These are phyloP conservation scores for Stipa capillata DNA, from an alignment of 176 grass and related monocot genomes.

Conservation along the genomic window DNA sequence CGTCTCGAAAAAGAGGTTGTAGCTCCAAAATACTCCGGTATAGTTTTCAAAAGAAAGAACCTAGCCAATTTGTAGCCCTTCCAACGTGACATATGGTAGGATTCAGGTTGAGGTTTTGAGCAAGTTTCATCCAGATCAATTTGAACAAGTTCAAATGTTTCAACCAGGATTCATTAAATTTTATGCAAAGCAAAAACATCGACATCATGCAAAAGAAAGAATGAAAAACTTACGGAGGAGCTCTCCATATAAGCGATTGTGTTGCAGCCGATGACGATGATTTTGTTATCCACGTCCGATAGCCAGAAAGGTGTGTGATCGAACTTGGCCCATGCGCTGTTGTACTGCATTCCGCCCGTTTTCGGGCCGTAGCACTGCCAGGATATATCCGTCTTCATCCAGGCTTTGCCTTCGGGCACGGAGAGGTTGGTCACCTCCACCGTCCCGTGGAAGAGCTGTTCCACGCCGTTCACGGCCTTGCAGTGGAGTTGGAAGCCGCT, in stretches of 20 bases:
- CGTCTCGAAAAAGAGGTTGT: no score
- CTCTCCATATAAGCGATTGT: neutral
- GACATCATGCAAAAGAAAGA: no score
- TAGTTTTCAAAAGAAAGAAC: no score
- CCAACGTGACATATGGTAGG: no score
- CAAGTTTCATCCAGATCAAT: no score
- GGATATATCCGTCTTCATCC: neutral
- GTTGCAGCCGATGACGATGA: constrained; percentile 1
- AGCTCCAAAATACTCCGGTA: no score
- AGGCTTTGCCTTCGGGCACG: neutral
- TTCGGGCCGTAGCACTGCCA: neutral
- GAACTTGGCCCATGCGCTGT: neutral
- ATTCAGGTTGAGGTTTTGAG: no score
- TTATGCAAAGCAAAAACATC: no score
- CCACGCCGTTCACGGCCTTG: accelerated
- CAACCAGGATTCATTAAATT: no score
- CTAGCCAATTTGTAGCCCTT: no score
- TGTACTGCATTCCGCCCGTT: accelerated
- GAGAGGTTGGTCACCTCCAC: neutral
- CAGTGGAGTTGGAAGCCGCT: neutral
- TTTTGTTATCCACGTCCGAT: neutral
- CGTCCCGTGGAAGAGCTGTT: neutral
- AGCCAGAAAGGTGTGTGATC: neutral
- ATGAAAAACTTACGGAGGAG: neutral
- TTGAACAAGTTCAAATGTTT: no score